Percentiles rank a stretch among this genome's conserved stretches.
These are phyloP conservation scores for Saccharomyces uvarum DNA, from an alignment of 1,139 yeast species.

Conservation along the genomic window DNA sequence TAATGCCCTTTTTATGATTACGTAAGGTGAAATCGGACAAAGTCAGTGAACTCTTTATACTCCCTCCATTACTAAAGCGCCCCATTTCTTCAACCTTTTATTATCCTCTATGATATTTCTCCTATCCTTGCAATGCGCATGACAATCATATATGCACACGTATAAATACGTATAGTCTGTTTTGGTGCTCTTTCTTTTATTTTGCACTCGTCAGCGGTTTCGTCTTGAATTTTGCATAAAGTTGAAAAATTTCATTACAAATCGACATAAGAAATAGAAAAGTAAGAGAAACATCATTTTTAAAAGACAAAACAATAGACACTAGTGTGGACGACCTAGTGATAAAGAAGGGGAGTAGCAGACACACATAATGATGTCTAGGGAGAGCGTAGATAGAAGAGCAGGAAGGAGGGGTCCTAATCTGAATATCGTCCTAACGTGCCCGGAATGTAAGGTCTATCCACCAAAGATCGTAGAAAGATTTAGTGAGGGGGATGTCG, in stretches of 20 bases:
- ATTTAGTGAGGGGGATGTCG: slow-evolving; percentile 95
- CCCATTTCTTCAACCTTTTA: background rate
- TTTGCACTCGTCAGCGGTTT: background rate
- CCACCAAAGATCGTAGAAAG: slow-evolving; percentile 95
- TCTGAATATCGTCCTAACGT: slow-evolving; percentile 79
- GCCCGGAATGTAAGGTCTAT: slow-evolving; percentile 92
- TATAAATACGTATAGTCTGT: background rate
- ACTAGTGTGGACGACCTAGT: background rate
- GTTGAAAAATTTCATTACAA: background rate
- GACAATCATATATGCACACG: background rate
- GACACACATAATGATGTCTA: background rate
- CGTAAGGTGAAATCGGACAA: slow-evolving; percentile 16
- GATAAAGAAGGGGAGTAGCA: background rate
- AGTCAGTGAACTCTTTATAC: background rate
- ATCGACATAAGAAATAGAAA: background rate
- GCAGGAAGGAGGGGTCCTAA: slow-evolving; percentile 48
- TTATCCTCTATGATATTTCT: background rate
- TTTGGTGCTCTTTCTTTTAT: background rate
- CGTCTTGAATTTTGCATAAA: background rate
- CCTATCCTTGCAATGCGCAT: background rate
- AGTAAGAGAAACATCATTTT: background rate
- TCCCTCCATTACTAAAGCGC: background rate
- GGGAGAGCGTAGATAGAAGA: background rate
- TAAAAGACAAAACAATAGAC: background rate
- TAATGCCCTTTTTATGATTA: slow-evolving; percentile 14